Evolutionary conservation across 805 yeast genomes (phyloP), one percentile per base, ranked within the genome.

Genomic region (Ogataea zsoltii): DNA sequence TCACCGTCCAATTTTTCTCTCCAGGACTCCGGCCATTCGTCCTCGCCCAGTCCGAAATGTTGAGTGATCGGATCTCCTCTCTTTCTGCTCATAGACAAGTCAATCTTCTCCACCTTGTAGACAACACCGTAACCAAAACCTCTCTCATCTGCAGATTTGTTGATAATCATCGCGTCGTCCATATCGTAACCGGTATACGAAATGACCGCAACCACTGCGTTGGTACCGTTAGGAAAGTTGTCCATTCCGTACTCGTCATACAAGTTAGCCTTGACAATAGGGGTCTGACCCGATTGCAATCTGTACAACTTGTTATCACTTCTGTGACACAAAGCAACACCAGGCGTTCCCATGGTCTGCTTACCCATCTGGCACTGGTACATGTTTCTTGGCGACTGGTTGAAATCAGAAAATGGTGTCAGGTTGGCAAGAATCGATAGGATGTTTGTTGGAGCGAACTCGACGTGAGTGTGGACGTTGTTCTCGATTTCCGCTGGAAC

Each of bases 361-460:
- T 94, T 94, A 81, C 97, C 98, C 99, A 94, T 94, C 77, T 94
- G 99, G 72, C 99, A 94, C 74, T 94, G 99, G 68, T 94, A 94
- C 98, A 94, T 94, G 68, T 94, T 94, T 82, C 99, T 87, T 62
- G 99, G 99, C 21, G 97, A 91, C 75, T 94, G 99, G 70, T 94
- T 94, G 75, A 94, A 94, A 68, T 94, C 99, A 1, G 98, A 91
- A 67, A 89, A 94, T 55, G 99, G 99, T 1, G 99, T 94, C 74
- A 94, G 77, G 70, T 94, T 94, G 53, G 98, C 99, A 67, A 94
- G 76, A 55, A 94, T 92, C 17, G 97, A 90, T 57, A 94, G 73
- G 41, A 94, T 89, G 68, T 94, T 90, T 2, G 98, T 94, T 59
- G 99, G 98, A 2, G 95, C 77, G 66, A 77, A 90, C 71, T 94